Base-by-base conservation (phyloP, 352 stramenopile species). In the Globisporangium abappressorium region DNA sequence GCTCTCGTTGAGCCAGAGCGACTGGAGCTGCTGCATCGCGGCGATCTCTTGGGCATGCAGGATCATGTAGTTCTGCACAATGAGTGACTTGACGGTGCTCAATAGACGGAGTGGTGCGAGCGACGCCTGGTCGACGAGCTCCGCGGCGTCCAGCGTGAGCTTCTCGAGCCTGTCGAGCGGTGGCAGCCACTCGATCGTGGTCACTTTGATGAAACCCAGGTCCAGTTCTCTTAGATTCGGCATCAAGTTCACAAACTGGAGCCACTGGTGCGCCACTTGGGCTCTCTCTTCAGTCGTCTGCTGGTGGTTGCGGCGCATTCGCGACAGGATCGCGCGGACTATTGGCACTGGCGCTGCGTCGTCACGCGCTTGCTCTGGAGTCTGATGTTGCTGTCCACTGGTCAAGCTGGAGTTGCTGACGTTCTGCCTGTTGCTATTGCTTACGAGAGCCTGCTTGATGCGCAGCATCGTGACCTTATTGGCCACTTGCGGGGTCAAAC, bases 11-110 rank as follows among this genome's bases (percentile, higher is more conserved):
- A 60, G 12, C 54, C 54, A 43, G 28, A 60, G 54, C 7, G 54
- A 26, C 54, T 4, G 26, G 54, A 60, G 54, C 18, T 60, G 54
- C 7, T 26, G 28, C 8, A 60, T 33, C 1, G n/a, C 22, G 2
- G 54, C 54, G 28, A 60, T 60, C 54, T 60, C 54, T 28, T 60
- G 54, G 1, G 54, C 28, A 14, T 43, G 26, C 3, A 28, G 28
- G 2, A 22, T 1, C 54, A 60, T 60, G 54, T 60, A 60, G 54
- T 60, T 60, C 54, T 60, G 54, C 22, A 60, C 18, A 5, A n/a
- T 28, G 1, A 60, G 15, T 30, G 28, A 60, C 18, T 60, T 34
- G 7, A 60, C 8, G 30, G 7, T 60, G 18, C 2, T 43, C 28
- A 60, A 14, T 34, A 28, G 7, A 9, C 54, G 18, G n/a, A 60